Base-by-base conservation (phyloP, 352 stramenopile species). In the Phytophthora ramorum region DNA sequence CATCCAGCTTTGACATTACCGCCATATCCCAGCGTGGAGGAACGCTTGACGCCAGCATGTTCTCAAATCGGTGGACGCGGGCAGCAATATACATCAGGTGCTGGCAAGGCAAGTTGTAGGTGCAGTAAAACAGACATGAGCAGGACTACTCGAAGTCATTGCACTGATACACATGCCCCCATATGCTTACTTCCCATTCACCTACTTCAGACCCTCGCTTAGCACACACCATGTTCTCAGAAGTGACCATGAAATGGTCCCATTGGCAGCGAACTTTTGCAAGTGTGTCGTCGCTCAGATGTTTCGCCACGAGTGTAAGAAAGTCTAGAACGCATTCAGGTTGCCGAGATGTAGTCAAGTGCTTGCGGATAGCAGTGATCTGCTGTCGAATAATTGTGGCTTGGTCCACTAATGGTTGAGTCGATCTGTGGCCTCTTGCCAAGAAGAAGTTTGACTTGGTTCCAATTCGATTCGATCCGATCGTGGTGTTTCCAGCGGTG, bases 391-490 rank as follows among this genome's bases (percentile, higher is more conserved):
- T n/a, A n/a, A n/a, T n/a, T n/a, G n/a, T n/a, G n/a, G n/a, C n/a
- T n/a, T n/a, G n/a, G n/a, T n/a, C n/a, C n/a, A n/a, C 4, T 2
- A 4, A 7, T n/a, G 2, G 0, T 20, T 32, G 57, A 17, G n/a
- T n/a, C n/a, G n/a, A n/a, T n/a, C n/a, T n/a, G n/a, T n/a, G n/a
- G n/a, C 40, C 38, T 8, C 16, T 50, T 56, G 8, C 56, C 47
- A 16, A 65, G 26, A n/a, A n/a, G 38, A 3, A 49, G 10, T 16
- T 58, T 66, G 2, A 66, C 0, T 12, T 52, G 47, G 22, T 58
- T 58, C 58, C 47, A 66, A 41, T 66, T 66, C 5, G 37, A 53
- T 20, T 66, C 40, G 13, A 58, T 46, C 2, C 58, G 47, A 20
- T 48, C 8, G 38, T 66, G 1, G 58, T 58, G 14, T 58, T 66